A percentile compares a stretch with the other conserved stretches of the same genome.
Evolutionary conservation across 2,329 filamentous ascomycete species (phyloP).

Genomic region (Hymenoscyphus salicellus): DNA sequence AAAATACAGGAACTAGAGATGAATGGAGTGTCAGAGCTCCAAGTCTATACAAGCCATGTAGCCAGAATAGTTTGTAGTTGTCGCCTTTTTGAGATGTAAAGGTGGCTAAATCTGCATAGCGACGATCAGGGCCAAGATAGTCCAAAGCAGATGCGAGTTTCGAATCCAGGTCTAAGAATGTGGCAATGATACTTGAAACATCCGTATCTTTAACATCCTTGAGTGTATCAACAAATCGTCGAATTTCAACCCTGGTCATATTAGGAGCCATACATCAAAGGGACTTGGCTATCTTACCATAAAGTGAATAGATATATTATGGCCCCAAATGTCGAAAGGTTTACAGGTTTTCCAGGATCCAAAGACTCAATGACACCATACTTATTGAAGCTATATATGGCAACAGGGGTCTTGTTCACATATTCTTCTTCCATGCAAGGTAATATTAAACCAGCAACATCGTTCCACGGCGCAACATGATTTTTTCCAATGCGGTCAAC

Average conservation of each 20-base stretch:
- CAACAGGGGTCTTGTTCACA: conserved; percentile 7
- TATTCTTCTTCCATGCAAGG: conserved; percentile 21
- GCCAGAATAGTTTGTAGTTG: conserved; percentile 14
- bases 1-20: conserved; percentile 21
- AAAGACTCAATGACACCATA: conserved; percentile 13
- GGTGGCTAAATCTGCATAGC: conserved; percentile 8
- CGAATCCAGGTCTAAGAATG: conserved; percentile 15
- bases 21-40: conserved; percentile 18
- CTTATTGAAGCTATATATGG: conserved; percentile 16
- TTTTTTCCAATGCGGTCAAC: conserved; percentile 16
- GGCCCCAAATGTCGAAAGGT: conserved; percentile 14
- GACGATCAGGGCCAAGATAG: conserved; percentile 13
- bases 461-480: conserved; percentile 19
- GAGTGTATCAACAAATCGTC: conserved; percentile 15
- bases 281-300: conserved; percentile 14
- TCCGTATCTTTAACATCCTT: conserved; percentile 3
- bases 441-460: conserved; percentile 16
- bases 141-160: conserved; percentile 16
- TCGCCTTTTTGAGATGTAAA: conserved; percentile 12
- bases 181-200: conserved; percentile 8
- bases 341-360: neutral
- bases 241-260: conserved; percentile 21
- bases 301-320: conserved; percentile 17
- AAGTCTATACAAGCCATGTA: conserved; percentile 19
- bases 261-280: neutral